Evolutionary conservation across 139 green algal species (phyloP), one percentile per base, ranked within the genome.

Genomic region (Edaphochlamys debaryana): DNA sequence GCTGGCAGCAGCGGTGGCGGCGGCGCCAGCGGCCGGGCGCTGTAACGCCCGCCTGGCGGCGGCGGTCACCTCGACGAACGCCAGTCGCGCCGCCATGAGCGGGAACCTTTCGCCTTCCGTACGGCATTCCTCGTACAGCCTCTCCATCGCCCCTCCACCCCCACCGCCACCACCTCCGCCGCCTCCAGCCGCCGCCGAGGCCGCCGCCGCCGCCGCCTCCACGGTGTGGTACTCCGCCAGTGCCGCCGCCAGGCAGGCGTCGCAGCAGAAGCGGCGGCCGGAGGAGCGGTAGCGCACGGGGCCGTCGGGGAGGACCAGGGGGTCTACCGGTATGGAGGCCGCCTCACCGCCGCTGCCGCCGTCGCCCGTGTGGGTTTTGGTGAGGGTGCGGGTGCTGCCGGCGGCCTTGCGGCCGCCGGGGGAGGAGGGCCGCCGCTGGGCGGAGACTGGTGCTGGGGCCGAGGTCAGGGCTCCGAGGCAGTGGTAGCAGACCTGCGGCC

Each of bases 401-500:
- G n/a, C n/a, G n/a, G n/a, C n/a, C n/a, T n/a, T n/a, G n/a, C n/a
- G n/a, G n/a, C n/a, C n/a, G n/a, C n/a, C n/a, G n/a, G n/a, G n/a
- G n/a, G n/a, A n/a, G n/a, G n/a, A n/a, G n/a, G n/a, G n/a, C n/a
- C n/a, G n/a, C n/a, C n/a, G n/a, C n/a, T n/a, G n/a, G n/a, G n/a
- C n/a, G n/a, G n/a, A n/a, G n/a, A n/a, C n/a, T n/a, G n/a, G n/a
- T n/a, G n/a, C n/a, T n/a, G n/a, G n/a, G n/a, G n/a, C n/a, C n/a
- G n/a, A 37, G 6, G 32, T 17, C 48, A 84, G 6, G 37, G 66
- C 41, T 17, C 34, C 48, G 27, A 84, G 78, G 48, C 78, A 84
- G 78, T 76, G 48, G 34, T 84, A 71, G 78, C 78, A 84, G 37
- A 84, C 78, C 78, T 84, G 64, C 2, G 34, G 5, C 0, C 34